Evolutionary conservation across 495 filamentous ascomycete species (phyloP).

Genomic region (Pyrenula massariospora): DNA sequence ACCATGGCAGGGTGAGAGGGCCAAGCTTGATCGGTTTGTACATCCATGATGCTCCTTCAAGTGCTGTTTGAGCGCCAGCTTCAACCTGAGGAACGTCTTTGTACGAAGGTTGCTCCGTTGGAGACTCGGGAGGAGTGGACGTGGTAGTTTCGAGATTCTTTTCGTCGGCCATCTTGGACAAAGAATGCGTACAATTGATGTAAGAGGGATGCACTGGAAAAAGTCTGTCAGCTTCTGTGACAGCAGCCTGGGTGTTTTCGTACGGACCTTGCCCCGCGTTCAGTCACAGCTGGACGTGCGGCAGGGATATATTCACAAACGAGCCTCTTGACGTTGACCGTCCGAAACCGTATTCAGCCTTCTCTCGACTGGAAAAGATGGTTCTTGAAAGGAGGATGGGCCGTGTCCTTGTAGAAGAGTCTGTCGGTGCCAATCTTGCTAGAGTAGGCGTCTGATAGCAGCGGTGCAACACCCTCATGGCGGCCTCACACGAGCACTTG

Average conservation of each 20-base stretch:
- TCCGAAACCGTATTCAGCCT: neutral
- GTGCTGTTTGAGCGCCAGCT: neutral
- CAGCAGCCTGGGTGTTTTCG: neutral
- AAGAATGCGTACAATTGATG: neutral
- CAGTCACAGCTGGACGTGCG: neutral
- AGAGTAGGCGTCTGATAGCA: neutral
- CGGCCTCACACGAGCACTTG: neutral
- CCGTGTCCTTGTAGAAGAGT: neutral
- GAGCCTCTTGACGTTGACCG: neutral
- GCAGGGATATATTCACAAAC: neutral
- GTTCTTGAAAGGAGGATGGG: neutral
- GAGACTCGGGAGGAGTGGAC: neutral
- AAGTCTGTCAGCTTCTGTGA: neutral
- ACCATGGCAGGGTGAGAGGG: slow-evolving; percentile 47
- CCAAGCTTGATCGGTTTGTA: slow-evolving; percentile 53
- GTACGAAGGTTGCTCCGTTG: neutral
- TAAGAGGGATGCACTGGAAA: neutral
- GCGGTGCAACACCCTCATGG: neutral
- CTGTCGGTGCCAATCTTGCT: neutral
- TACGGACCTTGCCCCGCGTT: neutral
- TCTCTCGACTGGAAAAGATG: neutral
- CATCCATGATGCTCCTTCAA: slow-evolving; percentile 43
- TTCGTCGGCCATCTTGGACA: neutral
- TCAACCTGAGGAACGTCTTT: neutral
- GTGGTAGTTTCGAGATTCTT: neutral